phyloP scores from a whole-genome alignment of 805 yeast species.

The Blastobotrys parvus region DNA sequence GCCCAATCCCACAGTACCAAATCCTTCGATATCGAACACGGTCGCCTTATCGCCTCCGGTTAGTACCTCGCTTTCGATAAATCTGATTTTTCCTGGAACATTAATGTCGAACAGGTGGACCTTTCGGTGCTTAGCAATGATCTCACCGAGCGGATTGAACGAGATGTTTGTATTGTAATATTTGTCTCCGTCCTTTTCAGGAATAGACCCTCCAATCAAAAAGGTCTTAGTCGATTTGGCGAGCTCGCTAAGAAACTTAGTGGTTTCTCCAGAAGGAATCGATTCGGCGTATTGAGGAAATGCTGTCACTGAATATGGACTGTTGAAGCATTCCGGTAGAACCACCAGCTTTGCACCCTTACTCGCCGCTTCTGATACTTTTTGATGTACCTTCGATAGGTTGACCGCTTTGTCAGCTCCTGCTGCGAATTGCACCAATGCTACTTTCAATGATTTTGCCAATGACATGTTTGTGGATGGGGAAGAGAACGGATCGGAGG shows the following conservation, averaged over 20 bases:
- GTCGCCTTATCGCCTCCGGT: conserved; percentile 80
- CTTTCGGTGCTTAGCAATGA: conserved; percentile 84
- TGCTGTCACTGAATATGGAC: conserved; percentile 84
- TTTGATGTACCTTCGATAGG: conserved; percentile 55
- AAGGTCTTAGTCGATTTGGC: conserved; percentile 59
- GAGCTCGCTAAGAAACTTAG: conserved; percentile 49
- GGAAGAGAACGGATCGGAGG: too few species aligned
- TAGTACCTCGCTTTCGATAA: conserved; percentile 70
- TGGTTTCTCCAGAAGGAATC: conserved; percentile 65
- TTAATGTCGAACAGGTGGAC: conserved; percentile 89
- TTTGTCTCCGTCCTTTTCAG: conserved; percentile 58
- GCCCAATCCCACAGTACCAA: conserved; percentile 71
- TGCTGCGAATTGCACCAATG: conserved; percentile 74
- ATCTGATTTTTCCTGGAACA: conserved; percentile 83
- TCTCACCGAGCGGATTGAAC: conserved; percentile 60
- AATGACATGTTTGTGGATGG: conserved; percentile 21
- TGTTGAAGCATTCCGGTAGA: conserved; percentile 93
- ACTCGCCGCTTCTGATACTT: conserved; percentile 60
- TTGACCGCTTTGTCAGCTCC: conserved; percentile 78
- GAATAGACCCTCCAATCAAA: conserved; percentile 87
- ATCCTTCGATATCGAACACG: conserved; percentile 54
- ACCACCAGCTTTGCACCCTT: conserved; percentile 64
- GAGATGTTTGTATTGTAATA: conserved; percentile 68
- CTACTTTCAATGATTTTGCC: conserved; percentile 60
- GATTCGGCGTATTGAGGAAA: conserved; percentile 82